Conservation (phyloP, 225 moss, liverwort and hornwort genomes). For the Lunularia cruciata region DNA sequence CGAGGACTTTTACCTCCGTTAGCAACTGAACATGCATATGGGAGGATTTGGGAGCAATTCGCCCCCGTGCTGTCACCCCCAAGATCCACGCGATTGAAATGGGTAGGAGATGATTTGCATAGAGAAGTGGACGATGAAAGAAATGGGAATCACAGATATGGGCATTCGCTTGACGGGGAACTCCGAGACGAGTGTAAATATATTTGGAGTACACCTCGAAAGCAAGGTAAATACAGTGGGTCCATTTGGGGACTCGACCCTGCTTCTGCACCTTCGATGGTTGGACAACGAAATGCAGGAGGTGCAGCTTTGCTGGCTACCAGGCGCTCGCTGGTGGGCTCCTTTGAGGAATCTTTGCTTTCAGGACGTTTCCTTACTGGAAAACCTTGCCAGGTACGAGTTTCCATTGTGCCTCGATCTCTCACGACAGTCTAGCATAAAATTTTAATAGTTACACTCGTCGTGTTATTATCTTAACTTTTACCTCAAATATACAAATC, state of each 20-base stretch:
- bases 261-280: conserved; percentile 48
- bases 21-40: conserved; percentile 34
- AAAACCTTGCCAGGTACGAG: conserved; percentile 72
- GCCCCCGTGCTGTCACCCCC: conserved; percentile 48
- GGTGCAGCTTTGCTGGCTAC: conserved; percentile 55
- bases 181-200: conserved; percentile 43
- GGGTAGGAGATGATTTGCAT: conserved; percentile 37
- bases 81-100: conserved; percentile 47
- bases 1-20: conserved; percentile 64
- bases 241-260: conserved; percentile 62
- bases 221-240: conserved; percentile 37
- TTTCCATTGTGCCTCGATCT: no score
- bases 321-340: conserved; percentile 90
- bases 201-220: conserved; percentile 44
- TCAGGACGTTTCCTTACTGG: conserved; percentile 92
- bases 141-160: conserved; percentile 29
- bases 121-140: conserved; percentile 43
- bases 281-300: conserved; percentile 59
- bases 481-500: no score
- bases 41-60: conserved; percentile 44
- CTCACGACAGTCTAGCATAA: no score
- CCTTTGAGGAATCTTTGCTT: conserved; percentile 98
- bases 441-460: no score
- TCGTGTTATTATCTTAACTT: no score
- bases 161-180: conserved; percentile 49